These are phyloP conservation scores for Aeschynomene evenia DNA, from an alignment of 306 rosid species.

Conservation along the genomic window DNA sequence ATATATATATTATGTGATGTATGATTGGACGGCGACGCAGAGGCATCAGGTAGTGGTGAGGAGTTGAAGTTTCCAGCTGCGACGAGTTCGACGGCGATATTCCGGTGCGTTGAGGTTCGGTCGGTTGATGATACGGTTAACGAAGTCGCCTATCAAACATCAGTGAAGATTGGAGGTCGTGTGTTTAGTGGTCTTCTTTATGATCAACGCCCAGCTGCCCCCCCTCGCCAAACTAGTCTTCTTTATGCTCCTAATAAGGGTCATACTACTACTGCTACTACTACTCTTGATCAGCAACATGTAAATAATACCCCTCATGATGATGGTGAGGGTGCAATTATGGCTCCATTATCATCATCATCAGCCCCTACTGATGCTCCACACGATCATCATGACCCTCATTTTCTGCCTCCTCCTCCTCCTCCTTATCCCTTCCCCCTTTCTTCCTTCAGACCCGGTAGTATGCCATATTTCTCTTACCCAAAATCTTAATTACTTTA, in stretches of 20 bases:
- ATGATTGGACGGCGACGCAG: too few species aligned
- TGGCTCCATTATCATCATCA: slow-evolving; percentile 24
- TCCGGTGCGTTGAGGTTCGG: slow-evolving; percentile 49
- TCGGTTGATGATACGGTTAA: slow-evolving; percentile 43
- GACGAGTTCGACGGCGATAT: slow-evolving; percentile 44
- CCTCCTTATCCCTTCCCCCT: slow-evolving; percentile 12
- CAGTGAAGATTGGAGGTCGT: slow-evolving; percentile 64
- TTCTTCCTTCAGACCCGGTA: slow-evolving; percentile 44
- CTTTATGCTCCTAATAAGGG: not conserved
- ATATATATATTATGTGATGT: not conserved
- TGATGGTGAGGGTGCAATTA: not conserved
- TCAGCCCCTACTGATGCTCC: too few species aligned
- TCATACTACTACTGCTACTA: not conserved
- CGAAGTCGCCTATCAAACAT: slow-evolving; percentile 59
- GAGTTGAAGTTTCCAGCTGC: slow-evolving; percentile 46
- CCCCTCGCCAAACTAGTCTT: too few species aligned
- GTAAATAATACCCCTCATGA: too few species aligned
- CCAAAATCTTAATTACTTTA: slow-evolving; percentile 17
- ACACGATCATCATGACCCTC: too few species aligned
- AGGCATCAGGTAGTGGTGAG: slow-evolving; percentile 44
- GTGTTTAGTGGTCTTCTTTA: slow-evolving; percentile 58
- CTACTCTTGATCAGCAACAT: slow-evolving; percentile 32
- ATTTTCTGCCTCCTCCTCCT: slow-evolving; percentile 17
- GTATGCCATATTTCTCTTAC: slow-evolving; percentile 50
- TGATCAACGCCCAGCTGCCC: slow-evolving; percentile 74